These are phyloP conservation scores for Termitomyces sp. DNA, from an alignment of 768 basidiomycete species.

Conservation along the genomic window DNA sequence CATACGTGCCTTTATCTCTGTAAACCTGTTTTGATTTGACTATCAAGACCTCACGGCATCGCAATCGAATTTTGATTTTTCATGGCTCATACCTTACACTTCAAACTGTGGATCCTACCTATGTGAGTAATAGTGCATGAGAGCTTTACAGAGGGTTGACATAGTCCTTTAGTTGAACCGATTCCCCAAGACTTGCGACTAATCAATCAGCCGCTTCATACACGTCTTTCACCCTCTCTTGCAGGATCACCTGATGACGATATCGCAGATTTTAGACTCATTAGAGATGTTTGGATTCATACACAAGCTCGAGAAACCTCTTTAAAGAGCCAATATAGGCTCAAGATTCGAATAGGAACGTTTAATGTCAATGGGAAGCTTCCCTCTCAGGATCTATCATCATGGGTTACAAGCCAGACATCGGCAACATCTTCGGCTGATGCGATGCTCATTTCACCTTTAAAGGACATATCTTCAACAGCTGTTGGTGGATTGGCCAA, in stretches of 20 bases:
- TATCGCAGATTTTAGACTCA: slow-evolving; percentile 45
- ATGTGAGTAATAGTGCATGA: slow-evolving; percentile 5
- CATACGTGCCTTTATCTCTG: background rate
- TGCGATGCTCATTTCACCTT: slow-evolving; percentile 25
- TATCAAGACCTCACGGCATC: slow-evolving; percentile 20
- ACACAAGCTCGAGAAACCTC: slow-evolving; percentile 34
- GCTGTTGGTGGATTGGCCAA: no score
- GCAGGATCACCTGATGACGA: slow-evolving; percentile 68
- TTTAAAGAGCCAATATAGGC: slow-evolving; percentile 24
- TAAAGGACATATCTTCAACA: slow-evolving; percentile 21
- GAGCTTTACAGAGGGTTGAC: background rate
- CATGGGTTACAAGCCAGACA: slow-evolving; percentile 49
- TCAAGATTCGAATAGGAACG: slow-evolving; percentile 65
- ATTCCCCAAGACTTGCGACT: slow-evolving; percentile 55
- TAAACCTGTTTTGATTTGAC: slow-evolving; percentile 17
- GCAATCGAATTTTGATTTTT: slow-evolving; percentile 32
- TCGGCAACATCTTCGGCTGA: background rate
- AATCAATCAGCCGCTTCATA: slow-evolving; percentile 41
- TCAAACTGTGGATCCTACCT: slow-evolving; percentile 14
- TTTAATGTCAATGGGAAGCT: slow-evolving; percentile 84
- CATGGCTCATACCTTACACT: slow-evolving; percentile 44
- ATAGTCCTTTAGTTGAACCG: slow-evolving; percentile 29
- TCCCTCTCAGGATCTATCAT: slow-evolving; percentile 67
- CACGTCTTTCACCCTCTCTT: slow-evolving; percentile 52
- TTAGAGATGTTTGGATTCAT: slow-evolving; percentile 66